These are phyloP conservation scores for Immersiporthe knoxdaviesiana DNA, from an alignment of 2,329 filamentous ascomycete genomes.

Conservation along the genomic window DNA sequence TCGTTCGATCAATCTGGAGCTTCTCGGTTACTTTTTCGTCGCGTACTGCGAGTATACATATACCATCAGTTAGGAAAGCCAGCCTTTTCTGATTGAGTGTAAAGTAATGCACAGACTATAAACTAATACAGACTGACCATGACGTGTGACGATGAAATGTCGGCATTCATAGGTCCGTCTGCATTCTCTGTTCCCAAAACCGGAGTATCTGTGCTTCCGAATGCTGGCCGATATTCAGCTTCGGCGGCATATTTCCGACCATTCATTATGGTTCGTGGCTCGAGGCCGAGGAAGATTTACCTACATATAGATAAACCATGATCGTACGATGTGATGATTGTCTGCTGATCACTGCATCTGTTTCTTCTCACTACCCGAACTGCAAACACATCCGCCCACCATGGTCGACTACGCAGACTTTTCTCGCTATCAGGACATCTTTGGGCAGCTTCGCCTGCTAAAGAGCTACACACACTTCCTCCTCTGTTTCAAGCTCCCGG, in stretches of 20 bases:
- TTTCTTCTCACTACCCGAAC: neutral
- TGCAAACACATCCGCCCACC: neutral
- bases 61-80: neutral
- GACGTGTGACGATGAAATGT: neutral
- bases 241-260: neutral
- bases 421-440: constrained; percentile 8
- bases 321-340: neutral
- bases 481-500: neutral
- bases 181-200: neutral
- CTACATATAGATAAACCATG: neutral
- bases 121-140: neutral
- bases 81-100: neutral
- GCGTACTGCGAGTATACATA: neutral
- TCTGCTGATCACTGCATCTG: neutral
- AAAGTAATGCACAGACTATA: neutral
- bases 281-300: neutral
- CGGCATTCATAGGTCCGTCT: neutral
- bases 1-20: neutral
- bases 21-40: neutral
- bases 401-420: constrained; percentile 1
- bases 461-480: constrained; percentile 3
- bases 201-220: neutral
- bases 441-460: constrained; percentile 6
- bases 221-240: neutral
- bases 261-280: neutral